Conservation (phyloP, 2,329 filamentous ascomycete genomes). For the Cadophora sp. region DNA sequence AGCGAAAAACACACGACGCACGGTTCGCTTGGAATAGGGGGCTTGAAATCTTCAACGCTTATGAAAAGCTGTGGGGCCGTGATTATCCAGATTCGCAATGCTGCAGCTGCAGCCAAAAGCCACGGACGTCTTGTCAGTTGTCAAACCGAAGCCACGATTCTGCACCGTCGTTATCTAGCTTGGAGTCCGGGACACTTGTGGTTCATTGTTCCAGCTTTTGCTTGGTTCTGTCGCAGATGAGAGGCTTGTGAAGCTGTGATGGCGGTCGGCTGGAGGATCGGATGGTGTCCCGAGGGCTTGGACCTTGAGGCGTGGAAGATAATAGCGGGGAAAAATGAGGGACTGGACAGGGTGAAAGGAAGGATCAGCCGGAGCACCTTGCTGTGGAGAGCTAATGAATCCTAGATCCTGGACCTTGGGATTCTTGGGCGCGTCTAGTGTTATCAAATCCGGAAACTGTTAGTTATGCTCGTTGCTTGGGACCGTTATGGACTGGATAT, state of each 20-base stretch:
- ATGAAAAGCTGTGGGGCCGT: background rate
- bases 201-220: background rate
- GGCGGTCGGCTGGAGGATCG: conserved; percentile 7
- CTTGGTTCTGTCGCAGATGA: background rate
- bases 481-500: background rate
- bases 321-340: background rate
- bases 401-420: conserved; percentile 1
- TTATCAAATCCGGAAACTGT: background rate
- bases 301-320: background rate
- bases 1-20: background rate
- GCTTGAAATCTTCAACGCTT: background rate
- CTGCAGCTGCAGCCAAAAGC: background rate
- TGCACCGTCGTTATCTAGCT: background rate
- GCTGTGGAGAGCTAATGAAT: background rate
- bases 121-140: background rate
- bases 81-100: background rate
- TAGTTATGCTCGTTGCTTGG: background rate
- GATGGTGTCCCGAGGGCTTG: conserved; percentile 2
- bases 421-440: background rate
- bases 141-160: background rate
- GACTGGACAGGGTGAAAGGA: background rate
- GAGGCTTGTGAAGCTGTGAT: background rate
- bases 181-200: background rate
- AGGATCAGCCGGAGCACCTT: conserved; percentile 6
- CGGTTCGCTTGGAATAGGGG: conserved; percentile 12